Base-by-base conservation (phyloP, 768 basidiomycete species). In the Boletus edulis region DNA sequence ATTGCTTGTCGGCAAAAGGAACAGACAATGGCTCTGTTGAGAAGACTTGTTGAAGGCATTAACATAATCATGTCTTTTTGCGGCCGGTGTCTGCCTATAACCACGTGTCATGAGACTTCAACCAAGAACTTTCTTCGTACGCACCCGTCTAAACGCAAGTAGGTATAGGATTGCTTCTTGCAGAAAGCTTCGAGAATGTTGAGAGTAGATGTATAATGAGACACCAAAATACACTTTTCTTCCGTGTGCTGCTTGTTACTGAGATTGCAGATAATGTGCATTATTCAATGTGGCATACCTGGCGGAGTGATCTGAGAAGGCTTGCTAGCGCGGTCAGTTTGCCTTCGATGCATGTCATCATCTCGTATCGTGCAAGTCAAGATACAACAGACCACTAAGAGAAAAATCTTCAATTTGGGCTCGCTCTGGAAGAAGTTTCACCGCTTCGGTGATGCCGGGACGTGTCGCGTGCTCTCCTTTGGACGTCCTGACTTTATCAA, bases 141-240 rank as follows among this genome's bases (percentile, higher is more conserved):
- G 15, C 35, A 91, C 87, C 97, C 96, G 66, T 99, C 96, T 34
- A 98, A 78, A 3, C 97, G 84, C 58, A 87, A 82, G 66, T 82
- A 91, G 0, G 86, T 85, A 68, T 94, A 98, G 11, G 76, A 74
- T 62, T 79, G 83, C 58, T 80, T 83, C 69, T 85, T 82, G 74
- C 94, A 96, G 61, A 86, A 89, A 4, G 83, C 83, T 73, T 98
- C 93, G 31, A 99, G 76, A 52, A 99, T 83, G 65, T 98, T 91
- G 50, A 99, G 83, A 2, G 95, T 97, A 5, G 89, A 87, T 0
- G 95, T 98, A 65, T 90, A 99, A 67, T 98, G 95, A n/a, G 94
- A 98, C 34, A 96, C 91, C 40, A 99, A 73, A 34, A 98, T 89
- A 62, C 93, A 89, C 81, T 99, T 99, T 73, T 99, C 96, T 39